These are phyloP conservation scores for Umbilicaria muhlenbergii DNA, from an alignment of 495 filamentous ascomycete species.

Conservation along the genomic window DNA sequence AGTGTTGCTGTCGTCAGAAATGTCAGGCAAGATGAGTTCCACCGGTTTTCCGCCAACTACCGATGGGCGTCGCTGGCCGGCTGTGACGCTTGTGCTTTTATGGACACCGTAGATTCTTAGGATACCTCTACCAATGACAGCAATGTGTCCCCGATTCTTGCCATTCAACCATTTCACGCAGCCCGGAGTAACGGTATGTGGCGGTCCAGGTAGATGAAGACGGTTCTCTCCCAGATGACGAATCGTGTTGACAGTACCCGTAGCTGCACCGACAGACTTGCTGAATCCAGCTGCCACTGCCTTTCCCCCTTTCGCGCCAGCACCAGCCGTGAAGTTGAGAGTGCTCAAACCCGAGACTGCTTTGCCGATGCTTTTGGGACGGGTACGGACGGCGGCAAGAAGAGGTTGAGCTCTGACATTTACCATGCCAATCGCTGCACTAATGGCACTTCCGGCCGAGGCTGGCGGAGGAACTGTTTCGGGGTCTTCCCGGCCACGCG, in stretches of 20 bases:
- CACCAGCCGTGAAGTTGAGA: constrained; percentile 49
- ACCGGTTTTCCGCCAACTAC: constrained; percentile 40
- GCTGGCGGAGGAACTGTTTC: constrained; percentile 30
- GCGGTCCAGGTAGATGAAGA: constrained; percentile 49
- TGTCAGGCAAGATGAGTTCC: constrained; percentile 47
- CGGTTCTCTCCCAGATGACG: constrained; percentile 76
- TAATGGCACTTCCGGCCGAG: constrained; percentile 42
- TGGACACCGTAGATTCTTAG: constrained; percentile 50
- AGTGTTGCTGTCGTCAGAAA: background rate
- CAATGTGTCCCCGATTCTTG: constrained; percentile 31
- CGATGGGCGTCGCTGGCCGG: constrained; percentile 32
- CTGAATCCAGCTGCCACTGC: constrained; percentile 70
- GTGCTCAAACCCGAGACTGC: constrained; percentile 32
- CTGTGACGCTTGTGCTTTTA: constrained; percentile 12
- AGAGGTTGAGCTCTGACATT: constrained; percentile 42
- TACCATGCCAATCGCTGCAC: constrained; percentile 43
- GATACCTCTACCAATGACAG: constrained; percentile 41
- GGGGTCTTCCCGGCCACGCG: constrained; percentile 14
- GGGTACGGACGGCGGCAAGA: constrained; percentile 36
- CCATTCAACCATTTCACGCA: constrained; percentile 41
- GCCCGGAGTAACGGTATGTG: constrained; percentile 21
- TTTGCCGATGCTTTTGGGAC: constrained; percentile 32
- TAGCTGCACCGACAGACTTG: constrained; percentile 69
- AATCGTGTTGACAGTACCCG: constrained; percentile 60
- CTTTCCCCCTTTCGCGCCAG: constrained; percentile 51